A percentile compares a stretch with the other conserved stretches of the same genome.
phyloP scores from a whole-genome alignment of 148 eudicot genomes.

The Arbutus unedo region DNA sequence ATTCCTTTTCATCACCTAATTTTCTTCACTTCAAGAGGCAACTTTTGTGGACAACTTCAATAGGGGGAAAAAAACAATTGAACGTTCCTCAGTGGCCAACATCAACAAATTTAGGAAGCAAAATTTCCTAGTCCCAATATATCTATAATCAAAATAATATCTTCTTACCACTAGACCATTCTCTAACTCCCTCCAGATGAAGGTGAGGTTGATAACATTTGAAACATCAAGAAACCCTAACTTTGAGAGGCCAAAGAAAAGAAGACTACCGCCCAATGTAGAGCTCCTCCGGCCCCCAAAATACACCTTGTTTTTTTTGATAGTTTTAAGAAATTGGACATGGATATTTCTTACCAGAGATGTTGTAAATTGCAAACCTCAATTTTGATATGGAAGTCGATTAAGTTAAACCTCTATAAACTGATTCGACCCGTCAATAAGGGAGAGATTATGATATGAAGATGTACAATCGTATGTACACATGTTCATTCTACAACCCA shows the following conservation, averaged over 20 bases:
- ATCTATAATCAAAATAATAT: background rate
- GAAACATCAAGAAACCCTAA: background rate
- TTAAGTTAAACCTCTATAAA: background rate
- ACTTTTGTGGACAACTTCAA: background rate
- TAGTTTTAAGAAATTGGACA: background rate
- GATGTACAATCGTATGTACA: background rate
- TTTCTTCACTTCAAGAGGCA: background rate
- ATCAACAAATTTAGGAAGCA: background rate
- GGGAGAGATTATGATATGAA: background rate
- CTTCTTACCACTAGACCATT: background rate
- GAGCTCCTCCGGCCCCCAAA: too few relatives aligned
- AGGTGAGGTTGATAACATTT: background rate
- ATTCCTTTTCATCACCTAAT: constrained; percentile 1
- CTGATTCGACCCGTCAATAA: background rate
- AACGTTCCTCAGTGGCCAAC: background rate
- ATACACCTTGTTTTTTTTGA: background rate
- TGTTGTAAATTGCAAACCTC: background rate
- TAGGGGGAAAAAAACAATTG: background rate
- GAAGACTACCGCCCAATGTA: background rate
- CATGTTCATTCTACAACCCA: background rate
- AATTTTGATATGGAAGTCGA: background rate
- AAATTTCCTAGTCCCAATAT: background rate
- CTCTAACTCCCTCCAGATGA: background rate
- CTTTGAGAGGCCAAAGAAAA: background rate
- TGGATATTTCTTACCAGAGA: background rate